Evolutionary conservation across 495 filamentous ascomycete species (phyloP), one percentile per base, ranked within the genome.

Genomic region (Talaromyces stipitatus): DNA sequence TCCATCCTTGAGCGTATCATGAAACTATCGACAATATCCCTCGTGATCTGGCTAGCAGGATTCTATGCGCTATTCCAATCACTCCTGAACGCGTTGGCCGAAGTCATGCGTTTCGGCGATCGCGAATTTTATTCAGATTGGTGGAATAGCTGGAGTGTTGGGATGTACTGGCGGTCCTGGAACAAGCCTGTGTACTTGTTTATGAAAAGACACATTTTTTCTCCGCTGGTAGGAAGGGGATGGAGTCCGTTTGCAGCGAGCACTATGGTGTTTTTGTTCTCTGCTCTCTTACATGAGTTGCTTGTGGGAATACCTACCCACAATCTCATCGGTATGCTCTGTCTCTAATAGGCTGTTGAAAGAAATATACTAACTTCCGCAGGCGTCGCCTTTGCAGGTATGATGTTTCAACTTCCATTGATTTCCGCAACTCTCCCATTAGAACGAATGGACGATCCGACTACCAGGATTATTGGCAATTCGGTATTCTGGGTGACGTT

Each of bases 21-120:
- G 80, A 98, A 98, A 65, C 80, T 98, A 9, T 92, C 88, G 14
- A 96, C 94, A 4, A 94, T 98, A 56, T 91, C 86, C 23, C 77
- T 98, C 9, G 81, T 97, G 52, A 95, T 96, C 64, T 98, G 94
- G 94, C 83, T 98, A 2, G 90, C 90, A 3, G 92, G 94, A 1
- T 97, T 98, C 78, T 97, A 96, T 64, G 92, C 92, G 1, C 72
- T 97, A 14, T 98, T 98, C 72, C 94, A 98, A 65, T 87, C 85
- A 4, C 80, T 85, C 33, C 73, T 98, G 16, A 98, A 98, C 65
- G 90, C 90, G 1, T 70, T 98, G 53, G 92, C 94, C 1, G 94
- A 98, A 70, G 74, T 96, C 6, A 90, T 90, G 77, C 76, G 78
- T 32, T 98, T 98, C 61, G 94, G 84, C 8, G 94, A 98, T 70